phyloP scores from a whole-genome alignment of 768 basidiomycete species.

The Boletus barrowsii region DNA sequence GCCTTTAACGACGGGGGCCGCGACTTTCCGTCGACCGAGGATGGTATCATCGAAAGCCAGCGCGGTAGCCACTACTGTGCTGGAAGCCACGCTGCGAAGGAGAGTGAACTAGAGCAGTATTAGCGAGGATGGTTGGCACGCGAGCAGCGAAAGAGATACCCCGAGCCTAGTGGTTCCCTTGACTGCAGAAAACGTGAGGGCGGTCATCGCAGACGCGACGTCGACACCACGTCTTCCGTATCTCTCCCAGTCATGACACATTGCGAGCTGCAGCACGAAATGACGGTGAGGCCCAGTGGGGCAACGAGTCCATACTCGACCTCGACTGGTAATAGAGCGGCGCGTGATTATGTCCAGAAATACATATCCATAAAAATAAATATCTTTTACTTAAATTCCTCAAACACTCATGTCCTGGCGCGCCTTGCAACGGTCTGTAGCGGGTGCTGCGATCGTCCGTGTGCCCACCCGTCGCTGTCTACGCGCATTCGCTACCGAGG shows the following conservation, averaged over 20 bases:
- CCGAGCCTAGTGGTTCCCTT: constrained; percentile 68
- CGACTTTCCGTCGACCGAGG: constrained; percentile 58
- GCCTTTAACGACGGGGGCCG: constrained; percentile 54
- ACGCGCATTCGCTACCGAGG: constrained; percentile 36
- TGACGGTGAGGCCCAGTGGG: constrained; percentile 4
- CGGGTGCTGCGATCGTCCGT: background rate
- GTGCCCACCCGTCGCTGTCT: background rate
- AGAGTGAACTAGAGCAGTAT: constrained; percentile 59
- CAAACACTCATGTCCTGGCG: constrained; percentile 22
- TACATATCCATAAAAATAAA: background rate
- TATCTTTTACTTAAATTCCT: constrained; percentile 2
- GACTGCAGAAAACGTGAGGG: constrained; percentile 64
- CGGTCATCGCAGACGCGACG: constrained; percentile 58
- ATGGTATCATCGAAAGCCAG: constrained; percentile 62
- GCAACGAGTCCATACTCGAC: constrained; percentile 22
- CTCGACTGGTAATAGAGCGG: background rate
- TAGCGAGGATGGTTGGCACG: constrained; percentile 3
- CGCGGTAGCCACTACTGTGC: constrained; percentile 57
- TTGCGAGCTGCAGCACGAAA: constrained; percentile 5
- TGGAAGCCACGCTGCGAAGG: constrained; percentile 56
- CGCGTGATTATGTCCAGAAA: constrained; percentile 25
- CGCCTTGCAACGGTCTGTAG: constrained; percentile 7
- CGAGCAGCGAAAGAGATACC: constrained; percentile 34
- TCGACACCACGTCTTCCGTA: constrained; percentile 59
- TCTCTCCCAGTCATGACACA: constrained; percentile 39